Evolutionary conservation across 1,139 yeast genomes (phyloP), one percentile per base, ranked within the genome.

Genomic region (Suhomyces taliae): DNA sequence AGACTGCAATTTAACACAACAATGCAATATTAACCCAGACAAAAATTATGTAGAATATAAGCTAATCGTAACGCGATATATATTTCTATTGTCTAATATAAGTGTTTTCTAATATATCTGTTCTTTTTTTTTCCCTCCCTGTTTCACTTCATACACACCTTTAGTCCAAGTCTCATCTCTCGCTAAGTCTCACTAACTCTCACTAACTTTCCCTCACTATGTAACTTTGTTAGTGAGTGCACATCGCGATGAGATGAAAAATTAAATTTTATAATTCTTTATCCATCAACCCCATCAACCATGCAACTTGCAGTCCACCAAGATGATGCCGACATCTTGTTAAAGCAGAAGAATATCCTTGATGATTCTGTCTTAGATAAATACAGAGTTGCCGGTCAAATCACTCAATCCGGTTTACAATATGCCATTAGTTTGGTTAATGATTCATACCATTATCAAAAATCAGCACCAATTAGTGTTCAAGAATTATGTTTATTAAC

Each of bases 321-420:
- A 60, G 85, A 82, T 59, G 93, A 87, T 64, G 83, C 90, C 55
- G 84, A 86, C 60, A 72, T 85, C 57, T 79, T 90, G 55, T 76
- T 90, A 58, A 85, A 83, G 58, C 85, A 85, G 58, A 88, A 83
- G 66, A 90, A 90, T 65, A 76, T 82, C 44, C 76, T 90, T 52
- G 76, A 74, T 55, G 85, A 78, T 35, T 55, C 76, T 12, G 84
- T 86, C 14, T 64, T 89, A 41, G 91, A 85, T 57, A 91, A 90
- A 69, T 90, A 91, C 70, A 79, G 96, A 65, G 76, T 83, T 44
- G 97, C 97, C 8, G 98, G 97, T 39, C 91, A 88, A 67, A 84
- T 91, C 57, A 75, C 95, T n/a, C 97, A 90, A 69, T 86, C 96
- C 15, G 88, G 90, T 45, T 73, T 91, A 56, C 73, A 79, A 51